Base-by-base conservation (phyloP, 805 yeast species). In the Blastobotrys parvus region DNA sequence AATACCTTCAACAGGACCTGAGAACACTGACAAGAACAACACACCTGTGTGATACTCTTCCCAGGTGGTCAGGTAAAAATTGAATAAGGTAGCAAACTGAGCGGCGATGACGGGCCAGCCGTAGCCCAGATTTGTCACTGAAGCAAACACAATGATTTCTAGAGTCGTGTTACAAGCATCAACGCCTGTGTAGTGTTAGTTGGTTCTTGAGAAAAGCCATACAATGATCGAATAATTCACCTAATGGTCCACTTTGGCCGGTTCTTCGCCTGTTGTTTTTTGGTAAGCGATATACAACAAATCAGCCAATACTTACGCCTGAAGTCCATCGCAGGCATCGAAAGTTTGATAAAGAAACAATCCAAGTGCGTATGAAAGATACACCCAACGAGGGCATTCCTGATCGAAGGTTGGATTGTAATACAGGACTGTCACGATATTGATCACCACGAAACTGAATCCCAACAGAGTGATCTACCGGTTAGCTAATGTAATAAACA, bases 1-100 rank as follows among this genome's bases (percentile, higher is more conserved):
- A 22, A 89, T 84, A 2, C 97, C 97, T 63, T 89, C 97, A 3
- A 90, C 97, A 0, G 97, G 97, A 0, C 97, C 97, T 11, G 94
- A 82, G 54, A 86, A 78, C 48, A 73, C 79, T 29, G 90, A 78
- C 42, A 89, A 67, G 60, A 72, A 89, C 40, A 89, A 68, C 38
- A 78, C 79, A 54, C 87, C 94, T 0, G 97, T 89, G 59, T 88
- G 90, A 61, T 77, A 89, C 59, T 88, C 96, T 64, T 89, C 97
- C 97, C 97, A 89, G 0, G 97, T 89, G 31, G 94, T 80, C 39
- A 85, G 60, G 59, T 88, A 89, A 61, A 89, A 90, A 62, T 89
- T 89, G 40, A 56, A 41, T 16, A 62, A 50, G 39, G 65, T 55
- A 8, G 58, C 55, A 30, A 60, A 52, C 45, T 59, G 61, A 20